These are phyloP conservation scores for Yamadazyma spencermartinsiae DNA, from an alignment of 1,139 yeast genomes.

Conservation along the genomic window DNA sequence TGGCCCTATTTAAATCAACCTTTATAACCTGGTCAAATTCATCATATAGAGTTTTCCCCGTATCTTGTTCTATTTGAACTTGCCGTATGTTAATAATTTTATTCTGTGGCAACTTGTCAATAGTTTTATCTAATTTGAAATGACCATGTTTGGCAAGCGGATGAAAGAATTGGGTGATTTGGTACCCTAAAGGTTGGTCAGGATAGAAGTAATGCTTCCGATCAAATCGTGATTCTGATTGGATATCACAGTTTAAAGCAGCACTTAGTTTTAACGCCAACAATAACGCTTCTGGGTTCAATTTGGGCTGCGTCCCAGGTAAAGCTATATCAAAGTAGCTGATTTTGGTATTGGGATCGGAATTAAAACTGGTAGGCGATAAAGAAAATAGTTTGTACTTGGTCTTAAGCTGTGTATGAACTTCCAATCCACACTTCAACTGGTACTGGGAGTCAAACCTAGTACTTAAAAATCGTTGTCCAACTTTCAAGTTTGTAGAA, in stretches of 20 bases:
- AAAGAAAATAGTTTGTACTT: constrained; percentile 71
- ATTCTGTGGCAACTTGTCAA: constrained; percentile 52
- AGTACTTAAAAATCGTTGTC: constrained; percentile 2
- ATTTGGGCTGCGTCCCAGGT: constrained; percentile 89
- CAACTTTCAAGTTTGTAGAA: neutral
- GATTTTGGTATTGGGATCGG: constrained; percentile 65
- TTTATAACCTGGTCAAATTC: constrained; percentile 41
- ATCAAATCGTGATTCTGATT: constrained; percentile 67
- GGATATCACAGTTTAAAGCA: constrained; percentile 65
- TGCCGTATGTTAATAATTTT: constrained; percentile 60
- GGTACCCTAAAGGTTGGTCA: constrained; percentile 96
- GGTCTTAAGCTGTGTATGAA: constrained; percentile 86
- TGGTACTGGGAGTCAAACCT: constrained; percentile 22
- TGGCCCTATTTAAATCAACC: constrained; percentile 81
- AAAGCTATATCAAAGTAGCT: constrained; percentile 83
- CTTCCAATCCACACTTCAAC: constrained; percentile 86
- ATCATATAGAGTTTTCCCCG: constrained; percentile 76
- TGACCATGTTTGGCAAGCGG: constrained; percentile 77
- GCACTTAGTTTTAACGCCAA: constrained; percentile 73
- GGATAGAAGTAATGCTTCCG: constrained; percentile 95
- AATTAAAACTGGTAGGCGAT: constrained; percentile 49
- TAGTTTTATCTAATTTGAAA: constrained; percentile 45
- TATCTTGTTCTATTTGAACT: constrained; percentile 90
- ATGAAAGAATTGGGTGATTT: constrained; percentile 83
- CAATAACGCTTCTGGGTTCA: constrained; percentile 74